phyloP scores from a whole-genome alignment of 2,329 filamentous ascomycete genomes.

The Triangularia setosa region DNA sequence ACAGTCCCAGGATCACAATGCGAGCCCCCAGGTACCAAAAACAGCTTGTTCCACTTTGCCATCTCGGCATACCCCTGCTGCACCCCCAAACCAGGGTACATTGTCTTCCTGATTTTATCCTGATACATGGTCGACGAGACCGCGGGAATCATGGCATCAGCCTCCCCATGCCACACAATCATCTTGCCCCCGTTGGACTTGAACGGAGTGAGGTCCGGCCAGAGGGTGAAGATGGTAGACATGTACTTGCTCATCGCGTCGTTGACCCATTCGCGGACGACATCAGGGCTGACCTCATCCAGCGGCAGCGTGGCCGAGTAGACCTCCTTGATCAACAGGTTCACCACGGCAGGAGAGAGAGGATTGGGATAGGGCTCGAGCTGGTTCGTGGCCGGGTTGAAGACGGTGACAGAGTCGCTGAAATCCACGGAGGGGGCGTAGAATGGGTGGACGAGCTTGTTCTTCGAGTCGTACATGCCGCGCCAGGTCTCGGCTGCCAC shows the following conservation, averaged over 20 bases:
- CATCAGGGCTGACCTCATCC: slow-evolving; percentile 49
- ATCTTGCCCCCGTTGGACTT: slow-evolving; percentile 45
- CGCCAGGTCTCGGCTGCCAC: slow-evolving; percentile 34
- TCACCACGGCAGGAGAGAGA: slow-evolving; percentile 30
- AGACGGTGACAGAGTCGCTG: slow-evolving; percentile 33
- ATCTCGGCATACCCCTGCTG: slow-evolving; percentile 39
- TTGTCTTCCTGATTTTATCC: slow-evolving; percentile 46
- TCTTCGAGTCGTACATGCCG: slow-evolving; percentile 35
- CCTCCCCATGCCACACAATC: slow-evolving; percentile 51
- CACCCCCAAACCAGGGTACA: slow-evolving; percentile 30
- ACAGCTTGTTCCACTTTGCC: slow-evolving; percentile 43
- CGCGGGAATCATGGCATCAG: slow-evolving; percentile 45
- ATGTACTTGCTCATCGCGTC: slow-evolving; percentile 44
- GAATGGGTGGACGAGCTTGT: slow-evolving; percentile 33
- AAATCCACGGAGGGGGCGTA: slow-evolving; percentile 33
- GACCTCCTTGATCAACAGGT: slow-evolving; percentile 17
- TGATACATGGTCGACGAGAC: slow-evolving; percentile 39
- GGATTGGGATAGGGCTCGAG: slow-evolving; percentile 25
- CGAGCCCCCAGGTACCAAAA: slow-evolving; percentile 45
- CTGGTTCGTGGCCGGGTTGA: slow-evolving; percentile 28
- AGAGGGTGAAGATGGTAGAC: slow-evolving; percentile 42
- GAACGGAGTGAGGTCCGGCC: slow-evolving; percentile 45
- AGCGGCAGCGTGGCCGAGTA: slow-evolving; percentile 35
- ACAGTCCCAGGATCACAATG: slow-evolving; percentile 44
- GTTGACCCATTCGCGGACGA: slow-evolving; percentile 46